Evolutionary conservation across 805 yeast species (phyloP).

Genomic region (Saturnispora sekii): DNA sequence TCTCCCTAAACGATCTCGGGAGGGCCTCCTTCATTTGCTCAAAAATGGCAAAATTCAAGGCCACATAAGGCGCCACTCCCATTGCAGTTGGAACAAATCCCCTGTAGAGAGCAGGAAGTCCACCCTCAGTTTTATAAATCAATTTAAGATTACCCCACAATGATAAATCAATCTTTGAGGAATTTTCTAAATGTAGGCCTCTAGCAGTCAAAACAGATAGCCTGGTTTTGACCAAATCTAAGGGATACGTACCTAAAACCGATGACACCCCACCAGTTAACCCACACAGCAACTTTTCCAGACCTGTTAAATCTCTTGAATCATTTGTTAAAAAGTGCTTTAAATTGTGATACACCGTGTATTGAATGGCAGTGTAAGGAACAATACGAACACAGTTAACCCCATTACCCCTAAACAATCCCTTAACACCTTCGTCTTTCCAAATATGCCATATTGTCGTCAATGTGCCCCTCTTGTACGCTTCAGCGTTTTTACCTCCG

Average conservation of each 20-base stretch:
- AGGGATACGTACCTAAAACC: conserved; percentile 80
- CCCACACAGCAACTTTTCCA: conserved; percentile 65
- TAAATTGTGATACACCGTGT: conserved; percentile 65
- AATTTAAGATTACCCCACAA: conserved; percentile 45
- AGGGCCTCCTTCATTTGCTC: conserved; percentile 60
- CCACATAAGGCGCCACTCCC: conserved; percentile 96
- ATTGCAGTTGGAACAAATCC: conserved; percentile 86
- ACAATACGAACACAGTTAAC: conserved; percentile 82
- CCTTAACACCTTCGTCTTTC: conserved; percentile 85
- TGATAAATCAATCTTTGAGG: conserved; percentile 51
- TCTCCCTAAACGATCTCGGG: conserved; percentile 14
- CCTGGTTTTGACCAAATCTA: conserved; percentile 86
- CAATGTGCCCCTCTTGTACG: conserved; percentile 56
- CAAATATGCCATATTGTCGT: conserved; percentile 72
- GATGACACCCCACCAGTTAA: conserved; percentile 72
- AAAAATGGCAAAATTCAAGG: conserved; percentile 83
- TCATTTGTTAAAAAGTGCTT: conserved; percentile 31
- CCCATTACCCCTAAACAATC: conserved; percentile 84
- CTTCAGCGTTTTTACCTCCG: conserved; percentile 8
- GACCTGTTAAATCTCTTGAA: conserved; percentile 34
- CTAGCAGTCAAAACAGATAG: conserved; percentile 81
- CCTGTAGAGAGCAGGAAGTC: conserved; percentile 63
- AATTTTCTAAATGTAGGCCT: conserved; percentile 4
- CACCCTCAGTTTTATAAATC: conserved; percentile 75
- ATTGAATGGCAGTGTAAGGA: conserved; percentile 93